These are phyloP conservation scores for Trichophyton mentagrophytes DNA, from an alignment of 2,329 filamentous ascomycete genomes.

Conservation along the genomic window DNA sequence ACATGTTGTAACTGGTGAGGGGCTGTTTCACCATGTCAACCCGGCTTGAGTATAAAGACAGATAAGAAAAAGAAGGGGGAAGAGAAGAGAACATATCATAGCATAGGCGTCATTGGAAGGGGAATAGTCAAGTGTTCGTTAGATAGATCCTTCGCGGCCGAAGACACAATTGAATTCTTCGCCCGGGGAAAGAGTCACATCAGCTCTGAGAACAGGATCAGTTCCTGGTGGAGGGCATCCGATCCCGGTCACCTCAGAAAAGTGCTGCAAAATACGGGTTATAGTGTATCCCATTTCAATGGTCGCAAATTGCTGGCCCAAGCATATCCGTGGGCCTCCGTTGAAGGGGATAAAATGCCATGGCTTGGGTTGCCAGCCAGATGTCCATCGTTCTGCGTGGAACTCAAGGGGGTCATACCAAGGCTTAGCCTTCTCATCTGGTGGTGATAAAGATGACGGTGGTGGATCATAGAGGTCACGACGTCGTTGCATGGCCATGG, in stretches of 20 bases:
- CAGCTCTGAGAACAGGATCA: constrained; percentile 26
- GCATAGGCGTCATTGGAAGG: not conserved
- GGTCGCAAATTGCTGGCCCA: constrained; percentile 48
- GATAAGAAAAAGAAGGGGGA: not conserved
- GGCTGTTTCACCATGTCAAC: not conserved
- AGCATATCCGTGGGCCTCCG: constrained; percentile 42
- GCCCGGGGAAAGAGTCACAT: constrained; percentile 29
- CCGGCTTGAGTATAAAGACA: not conserved
- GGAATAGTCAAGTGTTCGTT: not conserved
- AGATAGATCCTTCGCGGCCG: not conserved
- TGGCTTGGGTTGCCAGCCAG: constrained; percentile 39
- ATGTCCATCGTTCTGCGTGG: constrained; percentile 40
- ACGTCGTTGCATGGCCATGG: constrained; percentile 41
- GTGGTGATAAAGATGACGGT: not conserved
- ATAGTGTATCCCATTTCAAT: constrained; percentile 45
- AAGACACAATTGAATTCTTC: constrained; percentile 30
- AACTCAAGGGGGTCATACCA: constrained; percentile 33
- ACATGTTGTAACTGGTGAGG: not conserved
- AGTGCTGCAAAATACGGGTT: constrained; percentile 32
- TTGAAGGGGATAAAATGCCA: constrained; percentile 47
- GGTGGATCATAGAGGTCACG: constrained; percentile 36
- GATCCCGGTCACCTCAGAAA: constrained; percentile 26
- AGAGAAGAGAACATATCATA: not conserved
- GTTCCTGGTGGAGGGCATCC: constrained; percentile 21
- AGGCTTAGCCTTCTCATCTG: constrained; percentile 17